These are phyloP conservation scores for Amorphotheca resinae DNA, from an alignment of 495 filamentous ascomycete species.

Conservation along the genomic window DNA sequence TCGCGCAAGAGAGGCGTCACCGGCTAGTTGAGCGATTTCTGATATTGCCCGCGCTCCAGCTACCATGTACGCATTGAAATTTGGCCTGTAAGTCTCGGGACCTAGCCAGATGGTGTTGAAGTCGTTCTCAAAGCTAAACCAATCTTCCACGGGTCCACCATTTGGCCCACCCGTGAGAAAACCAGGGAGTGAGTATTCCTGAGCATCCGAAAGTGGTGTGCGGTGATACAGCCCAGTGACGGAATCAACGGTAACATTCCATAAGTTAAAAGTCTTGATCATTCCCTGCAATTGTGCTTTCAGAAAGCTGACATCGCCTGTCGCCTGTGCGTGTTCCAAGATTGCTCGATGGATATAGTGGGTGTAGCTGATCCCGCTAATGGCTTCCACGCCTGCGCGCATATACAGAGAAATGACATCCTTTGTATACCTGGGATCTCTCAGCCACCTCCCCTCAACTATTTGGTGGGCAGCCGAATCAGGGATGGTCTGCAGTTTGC, in stretches of 20 bases:
- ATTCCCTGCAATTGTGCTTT: constrained; percentile 29
- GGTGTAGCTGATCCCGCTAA: too few relatives aligned
- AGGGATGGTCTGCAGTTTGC: constrained; percentile 29
- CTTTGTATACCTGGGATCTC: constrained; percentile 26
- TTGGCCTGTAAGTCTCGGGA: constrained; percentile 32
- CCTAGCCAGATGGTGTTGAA: constrained; percentile 26
- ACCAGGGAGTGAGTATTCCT: constrained; percentile 33
- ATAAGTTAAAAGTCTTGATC: constrained; percentile 27
- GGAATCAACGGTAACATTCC: constrained; percentile 26
- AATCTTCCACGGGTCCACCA: too few relatives aligned
- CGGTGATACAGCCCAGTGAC: constrained; percentile 29
- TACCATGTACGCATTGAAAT: constrained; percentile 38
- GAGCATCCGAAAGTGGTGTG: constrained; percentile 32
- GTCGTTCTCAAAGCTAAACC: constrained; percentile 23
- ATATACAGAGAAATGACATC: constrained; percentile 32
- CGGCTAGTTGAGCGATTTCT: constrained; percentile 25
- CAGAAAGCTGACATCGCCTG: constrained; percentile 28
- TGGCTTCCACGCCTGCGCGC: constrained; percentile 31
- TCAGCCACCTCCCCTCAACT: constrained; percentile 33
- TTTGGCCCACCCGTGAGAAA: too few relatives aligned
- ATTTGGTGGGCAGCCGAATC: constrained; percentile 34
- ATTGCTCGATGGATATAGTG: too few relatives aligned
- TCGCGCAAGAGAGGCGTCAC: constrained; percentile 22
- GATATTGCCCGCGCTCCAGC: constrained; percentile 30
- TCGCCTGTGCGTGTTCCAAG: too few relatives aligned